A percentile compares a stretch with the other conserved stretches of the same genome.
These are phyloP conservation scores for Malus hybrid DNA, from an alignment of 331 rosid species.

Conservation along the genomic window DNA sequence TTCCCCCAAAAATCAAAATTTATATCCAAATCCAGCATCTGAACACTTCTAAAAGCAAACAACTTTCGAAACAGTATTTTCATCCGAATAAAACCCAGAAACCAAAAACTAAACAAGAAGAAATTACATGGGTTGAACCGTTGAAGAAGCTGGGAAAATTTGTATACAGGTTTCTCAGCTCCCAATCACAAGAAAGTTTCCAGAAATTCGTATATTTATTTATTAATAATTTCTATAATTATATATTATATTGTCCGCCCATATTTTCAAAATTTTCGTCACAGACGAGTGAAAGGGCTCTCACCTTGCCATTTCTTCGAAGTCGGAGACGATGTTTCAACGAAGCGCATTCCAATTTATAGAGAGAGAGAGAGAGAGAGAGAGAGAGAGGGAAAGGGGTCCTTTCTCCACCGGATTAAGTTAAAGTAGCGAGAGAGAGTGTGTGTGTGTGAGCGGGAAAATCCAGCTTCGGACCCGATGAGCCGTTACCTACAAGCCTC, in stretches of 20 bases:
- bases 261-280: neutral
- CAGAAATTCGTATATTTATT: neutral
- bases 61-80: neutral
- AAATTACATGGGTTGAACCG: neutral
- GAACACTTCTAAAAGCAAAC: neutral
- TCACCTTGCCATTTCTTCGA: constrained; percentile 11
- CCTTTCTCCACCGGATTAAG: constrained; percentile 21
- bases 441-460: constrained; percentile 60
- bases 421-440: constrained; percentile 3
- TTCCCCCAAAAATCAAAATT: neutral
- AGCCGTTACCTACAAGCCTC: constrained; percentile 6
- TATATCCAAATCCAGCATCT: neutral
- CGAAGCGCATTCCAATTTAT: neutral
- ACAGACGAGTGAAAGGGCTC: neutral
- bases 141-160: neutral
- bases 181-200: neutral
- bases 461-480: neutral
- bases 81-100: neutral
- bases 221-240: too few relatives aligned
- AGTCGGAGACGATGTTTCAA: neutral
- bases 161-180: neutral
- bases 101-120: neutral
- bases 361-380: neutral
- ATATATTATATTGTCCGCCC: neutral
- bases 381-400: neutral